phyloP scores from a whole-genome alignment of 768 basidiomycete genomes.

The Trametes elegans region DNA sequence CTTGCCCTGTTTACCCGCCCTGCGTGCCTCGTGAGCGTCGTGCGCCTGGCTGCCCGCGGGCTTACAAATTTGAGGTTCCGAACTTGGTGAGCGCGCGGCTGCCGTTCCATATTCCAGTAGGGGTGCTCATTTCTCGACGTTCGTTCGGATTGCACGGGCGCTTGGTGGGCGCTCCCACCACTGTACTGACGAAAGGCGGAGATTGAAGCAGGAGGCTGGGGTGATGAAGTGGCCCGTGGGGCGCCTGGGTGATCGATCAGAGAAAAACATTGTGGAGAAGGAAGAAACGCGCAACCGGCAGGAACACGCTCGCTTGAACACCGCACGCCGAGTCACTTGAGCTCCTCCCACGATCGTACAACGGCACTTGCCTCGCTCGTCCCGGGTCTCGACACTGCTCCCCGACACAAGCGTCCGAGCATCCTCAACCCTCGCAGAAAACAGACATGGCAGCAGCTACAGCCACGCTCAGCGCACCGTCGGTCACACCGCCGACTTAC shows the following conservation, averaged over 20 bases:
- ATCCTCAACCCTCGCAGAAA: background rate
- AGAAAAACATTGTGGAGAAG: constrained; percentile 1
- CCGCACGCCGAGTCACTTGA: background rate
- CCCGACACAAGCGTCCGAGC: background rate
- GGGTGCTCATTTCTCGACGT: too few relatives aligned
- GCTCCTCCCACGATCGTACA: background rate
- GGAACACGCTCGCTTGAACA: background rate
- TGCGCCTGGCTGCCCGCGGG: too few relatives aligned
- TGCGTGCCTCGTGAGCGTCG: too few relatives aligned
- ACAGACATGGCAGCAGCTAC: constrained; percentile 38
- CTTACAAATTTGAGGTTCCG: too few relatives aligned
- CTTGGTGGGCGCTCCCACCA: background rate
- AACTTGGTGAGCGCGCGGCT: too few relatives aligned
- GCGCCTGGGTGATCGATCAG: constrained; percentile 6
- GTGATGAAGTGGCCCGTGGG: background rate
- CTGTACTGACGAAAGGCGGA: background rate
- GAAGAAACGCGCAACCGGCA: background rate
- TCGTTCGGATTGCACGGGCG: too few relatives aligned
- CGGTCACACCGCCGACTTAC: constrained; percentile 53
- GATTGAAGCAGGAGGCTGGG: background rate
- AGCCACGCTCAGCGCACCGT: constrained; percentile 30
- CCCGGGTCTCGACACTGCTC: too few relatives aligned
- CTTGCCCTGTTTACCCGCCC: constrained; percentile 1
- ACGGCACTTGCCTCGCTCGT: background rate
- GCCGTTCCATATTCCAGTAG: too few relatives aligned